These are phyloP conservation scores for Chaetomium fimeti DNA, from an alignment of 495 filamentous ascomycete genomes.

Conservation along the genomic window DNA sequence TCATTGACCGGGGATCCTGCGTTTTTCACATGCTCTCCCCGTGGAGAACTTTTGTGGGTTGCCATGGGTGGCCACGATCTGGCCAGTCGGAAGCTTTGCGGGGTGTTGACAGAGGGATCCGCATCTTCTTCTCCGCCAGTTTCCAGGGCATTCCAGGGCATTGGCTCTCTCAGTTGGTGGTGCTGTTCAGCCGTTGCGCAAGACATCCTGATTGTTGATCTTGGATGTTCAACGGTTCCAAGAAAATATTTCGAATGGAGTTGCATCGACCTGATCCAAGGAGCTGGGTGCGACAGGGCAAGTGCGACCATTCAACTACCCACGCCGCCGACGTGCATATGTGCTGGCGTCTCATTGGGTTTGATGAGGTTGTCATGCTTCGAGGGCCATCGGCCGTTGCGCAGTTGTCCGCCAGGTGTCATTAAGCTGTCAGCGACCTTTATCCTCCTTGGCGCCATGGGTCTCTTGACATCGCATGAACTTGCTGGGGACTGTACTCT, in stretches of 20 bases:
- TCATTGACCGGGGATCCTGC: conserved; percentile 14
- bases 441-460: conserved; percentile 11
- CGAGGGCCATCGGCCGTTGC: not conserved
- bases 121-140: not conserved
- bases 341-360: conserved; percentile 19
- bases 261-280: not conserved
- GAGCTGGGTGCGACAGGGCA: conserved; percentile 5
- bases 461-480: conserved; percentile 21
- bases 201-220: not conserved
- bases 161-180: not conserved
- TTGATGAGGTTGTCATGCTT: conserved; percentile 27
- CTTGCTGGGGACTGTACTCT: conserved; percentile 5
- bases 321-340: conserved; percentile 11
- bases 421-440: conserved; percentile 4
- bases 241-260: conserved; percentile 1
- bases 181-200: not conserved
- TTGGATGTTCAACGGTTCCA: conserved; percentile 1
- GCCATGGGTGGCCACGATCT: conserved; percentile 13
- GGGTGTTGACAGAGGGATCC: conserved; percentile 5
- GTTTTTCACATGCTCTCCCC: conserved; percentile 26
- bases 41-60: conserved; percentile 15
- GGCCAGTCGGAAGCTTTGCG: not conserved
- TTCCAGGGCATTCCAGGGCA: conserved; percentile 16
- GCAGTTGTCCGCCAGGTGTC: conserved; percentile 6
- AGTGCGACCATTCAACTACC: not conserved